phyloP scores from a whole-genome alignment of 305 asterid species.

The Nicotiana rustica region DNA sequence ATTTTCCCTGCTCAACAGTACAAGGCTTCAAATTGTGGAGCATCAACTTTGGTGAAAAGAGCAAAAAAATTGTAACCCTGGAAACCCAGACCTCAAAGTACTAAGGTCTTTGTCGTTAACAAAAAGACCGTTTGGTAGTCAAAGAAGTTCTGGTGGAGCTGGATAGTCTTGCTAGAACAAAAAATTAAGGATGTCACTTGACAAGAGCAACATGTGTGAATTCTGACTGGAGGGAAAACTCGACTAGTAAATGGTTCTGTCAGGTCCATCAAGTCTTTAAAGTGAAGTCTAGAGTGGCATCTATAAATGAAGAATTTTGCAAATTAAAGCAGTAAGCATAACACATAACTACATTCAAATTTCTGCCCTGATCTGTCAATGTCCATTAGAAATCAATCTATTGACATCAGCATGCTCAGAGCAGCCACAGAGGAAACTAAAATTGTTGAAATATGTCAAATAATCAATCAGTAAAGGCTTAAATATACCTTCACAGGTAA shows the following conservation, averaged over 20 bases:
- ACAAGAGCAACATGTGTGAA: constrained; percentile 18
- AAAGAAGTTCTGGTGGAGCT: constrained; percentile 24
- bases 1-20: neutral
- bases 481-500: constrained; percentile 84
- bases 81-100: constrained; percentile 24
- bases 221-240: neutral
- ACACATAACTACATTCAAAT: constrained; percentile 1
- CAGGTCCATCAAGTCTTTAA: constrained; percentile 15
- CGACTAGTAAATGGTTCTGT: constrained; percentile 15
- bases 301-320: constrained; percentile 20
- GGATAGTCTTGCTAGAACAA: constrained; percentile 30
- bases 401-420: constrained; percentile 18
- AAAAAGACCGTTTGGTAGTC: neutral
- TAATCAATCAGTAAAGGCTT: constrained; percentile 12
- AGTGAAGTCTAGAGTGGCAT: neutral
- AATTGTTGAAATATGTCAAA: constrained; percentile 13
- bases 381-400: constrained; percentile 11
- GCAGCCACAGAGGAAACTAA: constrained; percentile 3
- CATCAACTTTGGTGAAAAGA: constrained; percentile 8
- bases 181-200: neutral
- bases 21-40: neutral
- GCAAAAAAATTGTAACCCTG: neutral
- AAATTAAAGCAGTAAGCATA: constrained; percentile 3
- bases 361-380: neutral
- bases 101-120: constrained; percentile 7